These are phyloP conservation scores for Pisolithus thermaeus DNA, from an alignment of 1,284 basidiomycete species.

Conservation along the genomic window DNA sequence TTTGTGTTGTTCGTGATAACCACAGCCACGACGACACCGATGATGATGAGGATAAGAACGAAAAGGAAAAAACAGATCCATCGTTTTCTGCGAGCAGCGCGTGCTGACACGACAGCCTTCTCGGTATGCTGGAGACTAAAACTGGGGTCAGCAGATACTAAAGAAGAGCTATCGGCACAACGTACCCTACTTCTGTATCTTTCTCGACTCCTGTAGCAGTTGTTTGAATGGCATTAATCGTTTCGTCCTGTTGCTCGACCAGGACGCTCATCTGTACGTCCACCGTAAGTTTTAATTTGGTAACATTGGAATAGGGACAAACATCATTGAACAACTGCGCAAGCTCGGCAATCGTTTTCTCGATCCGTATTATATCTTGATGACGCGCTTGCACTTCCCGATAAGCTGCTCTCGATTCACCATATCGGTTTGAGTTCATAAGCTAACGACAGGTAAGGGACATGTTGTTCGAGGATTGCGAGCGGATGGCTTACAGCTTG, in stretches of 20 bases:
- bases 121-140: slow-evolving; percentile 72
- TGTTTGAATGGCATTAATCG: slow-evolving; percentile 74
- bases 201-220: slow-evolving; percentile 69
- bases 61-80: slow-evolving; percentile 86
- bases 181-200: slow-evolving; percentile 77
- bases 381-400: slow-evolving; percentile 96
- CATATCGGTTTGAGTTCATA: slow-evolving; percentile 87
- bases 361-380: slow-evolving; percentile 93
- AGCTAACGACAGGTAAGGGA: slow-evolving; percentile 44
- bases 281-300: not conserved
- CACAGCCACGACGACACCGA: slow-evolving; percentile 58
- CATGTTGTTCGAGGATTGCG: not conserved
- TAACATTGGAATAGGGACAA: slow-evolving; percentile 19
- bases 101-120: slow-evolving; percentile 84
- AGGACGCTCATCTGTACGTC: slow-evolving; percentile 75
- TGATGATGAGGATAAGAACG: slow-evolving; percentile 59
- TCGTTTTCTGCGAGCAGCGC: slow-evolving; percentile 86
- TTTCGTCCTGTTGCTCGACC: slow-evolving; percentile 90
- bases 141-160: slow-evolving; percentile 8
- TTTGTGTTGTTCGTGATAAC: slow-evolving; percentile 34
- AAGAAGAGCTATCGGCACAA: not conserved
- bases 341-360: slow-evolving; percentile 87
- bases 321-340: slow-evolving; percentile 95
- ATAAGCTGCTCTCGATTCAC: slow-evolving; percentile 87
- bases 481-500: slow-evolving; percentile 69